A percentile compares a stretch with the other conserved stretches of the same genome.
Evolutionary conservation across 495 filamentous ascomycete genomes (phyloP).

Genomic region (Geoglossum glabrum): DNA sequence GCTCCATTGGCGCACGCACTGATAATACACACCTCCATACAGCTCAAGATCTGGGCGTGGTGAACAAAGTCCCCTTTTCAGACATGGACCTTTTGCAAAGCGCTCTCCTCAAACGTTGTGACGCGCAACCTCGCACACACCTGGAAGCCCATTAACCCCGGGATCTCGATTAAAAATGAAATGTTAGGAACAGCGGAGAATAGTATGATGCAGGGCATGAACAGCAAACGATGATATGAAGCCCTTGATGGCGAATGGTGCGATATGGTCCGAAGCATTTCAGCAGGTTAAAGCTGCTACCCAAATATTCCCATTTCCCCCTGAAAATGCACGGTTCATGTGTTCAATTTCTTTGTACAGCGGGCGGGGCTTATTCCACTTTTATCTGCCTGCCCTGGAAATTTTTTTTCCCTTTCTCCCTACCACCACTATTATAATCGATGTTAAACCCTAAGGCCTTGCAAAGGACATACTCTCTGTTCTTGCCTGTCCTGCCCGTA

Average conservation of each 20-base stretch:
- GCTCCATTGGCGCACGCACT: background rate
- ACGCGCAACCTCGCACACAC: background rate
- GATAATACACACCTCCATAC: conserved; percentile 5
- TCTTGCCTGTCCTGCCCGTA: background rate
- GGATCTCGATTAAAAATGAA: background rate
- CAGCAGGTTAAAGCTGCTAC: background rate
- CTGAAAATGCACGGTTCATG: background rate
- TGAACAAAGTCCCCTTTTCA: background rate
- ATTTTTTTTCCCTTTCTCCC: too few relatives aligned
- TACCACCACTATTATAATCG: background rate
- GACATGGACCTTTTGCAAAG: background rate
- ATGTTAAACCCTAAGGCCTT: background rate
- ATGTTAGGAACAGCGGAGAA: background rate
- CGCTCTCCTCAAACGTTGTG: background rate
- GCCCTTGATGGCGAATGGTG: background rate
- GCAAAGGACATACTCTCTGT: background rate
- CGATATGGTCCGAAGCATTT: conserved; percentile 1
- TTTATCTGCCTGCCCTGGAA: background rate
- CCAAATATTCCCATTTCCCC: background rate
- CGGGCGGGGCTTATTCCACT: background rate
- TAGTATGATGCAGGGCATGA: background rate
- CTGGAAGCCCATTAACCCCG: background rate
- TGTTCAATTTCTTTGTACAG: conserved; percentile 3
- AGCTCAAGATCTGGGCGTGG: conserved; percentile 83
- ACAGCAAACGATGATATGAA: background rate